Evolutionary conservation across 129 eudicot species (phyloP).

Genomic region (Logfia minima): DNA sequence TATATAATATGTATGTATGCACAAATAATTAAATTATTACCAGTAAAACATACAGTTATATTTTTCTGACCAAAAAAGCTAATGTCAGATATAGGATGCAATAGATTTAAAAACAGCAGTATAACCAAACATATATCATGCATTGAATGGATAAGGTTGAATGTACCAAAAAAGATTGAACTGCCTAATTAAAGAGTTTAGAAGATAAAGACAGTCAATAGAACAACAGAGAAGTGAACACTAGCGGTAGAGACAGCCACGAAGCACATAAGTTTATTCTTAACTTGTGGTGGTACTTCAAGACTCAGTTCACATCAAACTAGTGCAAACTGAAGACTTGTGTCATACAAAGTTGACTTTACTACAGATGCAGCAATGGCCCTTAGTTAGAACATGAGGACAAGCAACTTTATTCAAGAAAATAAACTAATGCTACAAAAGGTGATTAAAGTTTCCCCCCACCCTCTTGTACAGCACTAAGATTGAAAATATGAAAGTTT

Average conservation of each 20-base stretch:
- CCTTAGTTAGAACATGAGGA: not conserved
- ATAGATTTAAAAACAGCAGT: not conserved
- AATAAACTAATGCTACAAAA: too few species aligned
- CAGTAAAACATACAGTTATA: slow-evolving; percentile 1
- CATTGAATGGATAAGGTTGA: not conserved
- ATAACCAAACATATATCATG: not conserved
- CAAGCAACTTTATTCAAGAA: too few species aligned
- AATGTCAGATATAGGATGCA: not conserved
- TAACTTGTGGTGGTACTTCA: not conserved
- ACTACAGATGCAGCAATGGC: not conserved
- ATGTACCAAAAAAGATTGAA: not conserved
- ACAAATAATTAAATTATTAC: not conserved
- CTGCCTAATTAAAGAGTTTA: not conserved
- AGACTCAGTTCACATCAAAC: not conserved
- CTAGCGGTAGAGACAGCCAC: not conserved
- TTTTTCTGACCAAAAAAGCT: not conserved
- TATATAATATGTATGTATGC: not conserved
- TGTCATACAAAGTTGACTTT: not conserved
- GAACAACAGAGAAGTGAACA: not conserved
- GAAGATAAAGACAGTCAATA: not conserved
- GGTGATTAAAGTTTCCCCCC: not conserved
- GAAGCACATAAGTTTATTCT: not conserved
- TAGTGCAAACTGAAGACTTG: not conserved
- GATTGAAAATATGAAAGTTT: not conserved
- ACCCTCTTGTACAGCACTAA: not conserved